Evolutionary conservation across 352 stramenopile genomes (phyloP), one percentile per base, ranked within the genome.

Genomic region (Pythium diclinum): DNA sequence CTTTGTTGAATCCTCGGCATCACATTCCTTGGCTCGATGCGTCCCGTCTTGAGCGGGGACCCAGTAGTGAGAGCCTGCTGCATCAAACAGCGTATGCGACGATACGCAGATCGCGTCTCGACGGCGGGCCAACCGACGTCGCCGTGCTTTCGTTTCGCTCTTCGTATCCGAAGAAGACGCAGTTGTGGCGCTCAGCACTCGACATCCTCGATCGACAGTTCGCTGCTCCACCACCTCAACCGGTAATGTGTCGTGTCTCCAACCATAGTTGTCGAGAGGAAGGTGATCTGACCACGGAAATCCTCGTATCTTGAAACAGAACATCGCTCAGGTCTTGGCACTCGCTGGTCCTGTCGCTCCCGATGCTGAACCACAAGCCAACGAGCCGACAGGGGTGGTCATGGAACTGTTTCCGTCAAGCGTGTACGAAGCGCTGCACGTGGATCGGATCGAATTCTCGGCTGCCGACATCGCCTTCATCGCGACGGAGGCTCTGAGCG

Each of bases 341-440:
- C 49, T 87, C 2, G 79, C 73, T 7, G 21, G 13, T 40, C 40
- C 62, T 48, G 36, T 55, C n/a, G 9, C 10, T 14, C 9, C 34
- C 16, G 21, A 52, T 65, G 6, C 54, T 59, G n/a, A 19, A n/a
- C 17, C 11, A 48, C 61, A 52, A 5, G 53, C 62, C 28, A 67
- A 67, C 8, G 11, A 32, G 6, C 56, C 56, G 6, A n/a, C 25
- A 1, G 19, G 14, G 8, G 57, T 91, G n/a, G 34, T 89, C 14
- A 78, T 75, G 61, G 80, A 88, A 56, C 59, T 72, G 21, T 48
- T 77, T 11, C 48, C 73, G 2, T 63, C 72, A 32, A 91, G 76
- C 59, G 63, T 91, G 36, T 91, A 82, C 48, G 74, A 88, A 16
- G 70, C 71, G 3, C 59, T 92, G 7, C 80, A 92, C 58, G 56